phyloP scores from a whole-genome alignment of 1,284 basidiomycete species.

The Tylopilus orsonianus region DNA sequence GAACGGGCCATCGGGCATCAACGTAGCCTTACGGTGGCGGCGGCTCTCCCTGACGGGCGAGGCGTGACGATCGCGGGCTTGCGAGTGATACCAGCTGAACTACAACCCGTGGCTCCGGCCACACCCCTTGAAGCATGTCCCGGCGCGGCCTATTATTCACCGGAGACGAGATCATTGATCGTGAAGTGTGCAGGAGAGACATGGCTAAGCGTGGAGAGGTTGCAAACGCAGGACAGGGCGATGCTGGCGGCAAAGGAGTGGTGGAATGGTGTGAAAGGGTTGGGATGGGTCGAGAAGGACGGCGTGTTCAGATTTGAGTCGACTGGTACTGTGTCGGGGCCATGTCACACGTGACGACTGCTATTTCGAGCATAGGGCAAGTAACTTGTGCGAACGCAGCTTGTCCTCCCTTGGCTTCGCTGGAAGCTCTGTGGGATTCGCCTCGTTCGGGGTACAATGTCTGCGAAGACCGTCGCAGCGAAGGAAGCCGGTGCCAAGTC shows the following conservation, averaged over 20 bases:
- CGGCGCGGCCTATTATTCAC: constrained; percentile 23
- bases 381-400: neutral
- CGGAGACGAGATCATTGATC: constrained; percentile 16
- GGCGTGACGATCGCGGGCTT: constrained; percentile 31
- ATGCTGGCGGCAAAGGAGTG: constrained; percentile 35
- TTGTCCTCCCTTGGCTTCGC: constrained; percentile 8
- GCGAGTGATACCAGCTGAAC: constrained; percentile 12
- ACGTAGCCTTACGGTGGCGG: constrained; percentile 41
- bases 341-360: constrained; percentile 23
- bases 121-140: constrained; percentile 1
- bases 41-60: constrained; percentile 42
- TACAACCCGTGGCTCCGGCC: neutral
- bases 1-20: constrained; percentile 60
- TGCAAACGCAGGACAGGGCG: constrained; percentile 34
- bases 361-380: constrained; percentile 7
- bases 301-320: constrained; percentile 16
- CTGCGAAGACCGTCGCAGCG: constrained; percentile 13
- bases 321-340: no score
- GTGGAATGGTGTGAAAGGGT: constrained; percentile 36
- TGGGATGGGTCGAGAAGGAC: constrained; percentile 22
- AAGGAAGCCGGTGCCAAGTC: constrained; percentile 24
- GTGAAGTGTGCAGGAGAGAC: constrained; percentile 26
- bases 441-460: constrained; percentile 23
- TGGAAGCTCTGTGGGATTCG: constrained; percentile 18
- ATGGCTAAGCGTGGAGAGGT: constrained; percentile 25